These are phyloP conservation scores for Cryptococcus wingfieldii DNA, from an alignment of 1,284 basidiomycete species.

Conservation along the genomic window DNA sequence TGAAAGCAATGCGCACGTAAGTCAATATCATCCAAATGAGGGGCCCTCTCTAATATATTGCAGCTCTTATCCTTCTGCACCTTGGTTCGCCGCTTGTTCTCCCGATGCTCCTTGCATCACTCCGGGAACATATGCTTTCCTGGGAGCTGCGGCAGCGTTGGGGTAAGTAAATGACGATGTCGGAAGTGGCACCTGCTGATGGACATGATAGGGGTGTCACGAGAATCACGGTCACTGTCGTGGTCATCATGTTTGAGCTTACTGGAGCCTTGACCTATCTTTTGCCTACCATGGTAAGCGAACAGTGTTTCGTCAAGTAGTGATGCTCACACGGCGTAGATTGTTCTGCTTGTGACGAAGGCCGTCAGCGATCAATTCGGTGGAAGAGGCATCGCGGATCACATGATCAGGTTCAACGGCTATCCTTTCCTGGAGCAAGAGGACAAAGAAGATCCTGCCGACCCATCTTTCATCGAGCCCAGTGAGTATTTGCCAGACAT, in stretches of 20 bases:
- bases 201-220: slow-evolving; percentile 73
- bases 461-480: slow-evolving; percentile 81
- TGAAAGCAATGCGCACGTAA: slow-evolving; percentile 84
- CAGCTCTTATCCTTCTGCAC: slow-evolving; percentile 74
- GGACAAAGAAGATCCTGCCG: slow-evolving; percentile 80
- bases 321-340: slow-evolving; percentile 54
- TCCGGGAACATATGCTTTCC: slow-evolving; percentile 93
- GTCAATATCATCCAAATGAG: slow-evolving; percentile 22
- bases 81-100: slow-evolving; percentile 83
- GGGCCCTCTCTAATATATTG: background rate
- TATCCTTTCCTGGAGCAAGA: slow-evolving; percentile 84
- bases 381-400: slow-evolving; percentile 90
- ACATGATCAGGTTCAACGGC: slow-evolving; percentile 95
- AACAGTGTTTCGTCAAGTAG: background rate
- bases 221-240: slow-evolving; percentile 93
- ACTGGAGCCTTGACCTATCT: slow-evolving; percentile 98
- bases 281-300: slow-evolving; percentile 87
- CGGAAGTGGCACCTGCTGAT: background rate
- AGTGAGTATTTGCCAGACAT: slow-evolving; percentile 54
- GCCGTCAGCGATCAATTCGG: slow-evolving; percentile 95
- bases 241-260: slow-evolving; percentile 99
- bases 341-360: slow-evolving; percentile 93
- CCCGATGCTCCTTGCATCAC: slow-evolving; percentile 96
- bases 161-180: slow-evolving; percentile 55
- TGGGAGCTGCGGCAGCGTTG: slow-evolving; percentile 90